Conservation (phyloP, 2,329 filamentous ascomycete genomes). For the Dactylella cylindrospora region DNA sequence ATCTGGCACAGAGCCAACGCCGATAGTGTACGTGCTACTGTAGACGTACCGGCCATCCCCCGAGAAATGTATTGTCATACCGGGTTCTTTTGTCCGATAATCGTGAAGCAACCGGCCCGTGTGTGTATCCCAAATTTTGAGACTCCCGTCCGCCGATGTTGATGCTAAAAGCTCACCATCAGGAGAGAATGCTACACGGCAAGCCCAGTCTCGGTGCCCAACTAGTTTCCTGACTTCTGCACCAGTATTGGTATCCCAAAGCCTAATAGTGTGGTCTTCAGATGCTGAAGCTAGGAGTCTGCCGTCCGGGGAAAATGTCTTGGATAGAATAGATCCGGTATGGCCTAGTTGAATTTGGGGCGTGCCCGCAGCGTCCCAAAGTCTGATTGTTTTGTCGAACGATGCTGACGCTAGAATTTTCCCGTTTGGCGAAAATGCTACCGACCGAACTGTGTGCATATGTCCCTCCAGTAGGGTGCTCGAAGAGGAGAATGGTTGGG, state of each 20-base stretch:
- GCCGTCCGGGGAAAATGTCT: conserved; percentile 8
- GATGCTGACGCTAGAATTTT: conserved; percentile 42
- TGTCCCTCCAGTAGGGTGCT: too few relatives aligned
- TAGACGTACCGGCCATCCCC: too few relatives aligned
- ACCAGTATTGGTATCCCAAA: conserved; percentile 62
- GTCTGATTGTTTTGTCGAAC: conserved; percentile 55
- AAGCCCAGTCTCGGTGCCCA: conserved; percentile 45
- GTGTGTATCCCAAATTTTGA: conserved; percentile 60
- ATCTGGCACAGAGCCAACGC: too few relatives aligned
- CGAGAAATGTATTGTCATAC: too few relatives aligned
- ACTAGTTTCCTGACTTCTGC: conserved; percentile 32
- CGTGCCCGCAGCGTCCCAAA: background rate
- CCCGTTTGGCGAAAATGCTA: conserved; percentile 33
- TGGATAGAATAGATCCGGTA: background rate
- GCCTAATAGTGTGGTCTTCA: conserved; percentile 74
- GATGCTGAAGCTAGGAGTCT: conserved; percentile 52
- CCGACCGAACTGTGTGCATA: conserved; percentile 14
- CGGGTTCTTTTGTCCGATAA: too few relatives aligned
- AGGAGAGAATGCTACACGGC: conserved; percentile 5
- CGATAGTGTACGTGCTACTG: too few relatives aligned
- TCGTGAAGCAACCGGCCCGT: too few relatives aligned
- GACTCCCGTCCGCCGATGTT: conserved; percentile 84
- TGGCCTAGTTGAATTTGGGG: background rate
- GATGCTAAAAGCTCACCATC: conserved; percentile 62
- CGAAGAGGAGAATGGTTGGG: too few relatives aligned